Percentiles rank a stretch among this genome's conserved stretches.
These are phyloP conservation scores for Solanum habrochaites DNA, from an alignment of 257 asterid genomes.

Conservation along the genomic window DNA sequence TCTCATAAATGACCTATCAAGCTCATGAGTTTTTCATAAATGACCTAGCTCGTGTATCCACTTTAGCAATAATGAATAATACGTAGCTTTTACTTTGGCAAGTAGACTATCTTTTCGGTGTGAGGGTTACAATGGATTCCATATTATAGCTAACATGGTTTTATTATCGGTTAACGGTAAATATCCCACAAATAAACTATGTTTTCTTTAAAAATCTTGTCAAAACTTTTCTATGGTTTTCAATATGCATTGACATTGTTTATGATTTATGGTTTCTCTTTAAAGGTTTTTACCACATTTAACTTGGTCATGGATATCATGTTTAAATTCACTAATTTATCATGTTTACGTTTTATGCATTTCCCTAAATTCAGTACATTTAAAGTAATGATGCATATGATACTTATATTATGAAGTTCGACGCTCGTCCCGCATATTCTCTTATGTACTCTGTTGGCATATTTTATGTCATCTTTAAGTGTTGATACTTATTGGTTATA, in stretches of 20 bases:
- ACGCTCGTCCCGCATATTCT: background rate
- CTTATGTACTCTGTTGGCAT: background rate
- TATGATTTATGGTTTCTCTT: too few species aligned
- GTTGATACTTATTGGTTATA: background rate
- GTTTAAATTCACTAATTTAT: background rate
- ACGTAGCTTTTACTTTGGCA: background rate
- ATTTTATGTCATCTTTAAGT: background rate
- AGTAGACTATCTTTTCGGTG: background rate
- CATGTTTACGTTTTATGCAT: background rate
- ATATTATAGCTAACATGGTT: background rate
- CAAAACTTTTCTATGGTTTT: background rate
- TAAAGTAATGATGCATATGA: background rate
- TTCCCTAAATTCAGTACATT: background rate
- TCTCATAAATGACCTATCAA: background rate
- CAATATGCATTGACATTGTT: background rate
- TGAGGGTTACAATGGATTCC: background rate
- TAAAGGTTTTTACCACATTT: background rate
- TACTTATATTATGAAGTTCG: background rate
- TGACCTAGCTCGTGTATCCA: background rate
- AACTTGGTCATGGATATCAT: background rate
- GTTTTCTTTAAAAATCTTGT: too few species aligned
- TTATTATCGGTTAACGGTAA: too few species aligned
- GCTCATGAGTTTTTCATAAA: too few species aligned
- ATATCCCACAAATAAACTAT: background rate
- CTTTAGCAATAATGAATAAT: background rate